Evolutionary conservation across 176 grass and related monocot species (phyloP), one percentile per base, ranked within the genome.

Genomic region (Leersia perrieri): DNA sequence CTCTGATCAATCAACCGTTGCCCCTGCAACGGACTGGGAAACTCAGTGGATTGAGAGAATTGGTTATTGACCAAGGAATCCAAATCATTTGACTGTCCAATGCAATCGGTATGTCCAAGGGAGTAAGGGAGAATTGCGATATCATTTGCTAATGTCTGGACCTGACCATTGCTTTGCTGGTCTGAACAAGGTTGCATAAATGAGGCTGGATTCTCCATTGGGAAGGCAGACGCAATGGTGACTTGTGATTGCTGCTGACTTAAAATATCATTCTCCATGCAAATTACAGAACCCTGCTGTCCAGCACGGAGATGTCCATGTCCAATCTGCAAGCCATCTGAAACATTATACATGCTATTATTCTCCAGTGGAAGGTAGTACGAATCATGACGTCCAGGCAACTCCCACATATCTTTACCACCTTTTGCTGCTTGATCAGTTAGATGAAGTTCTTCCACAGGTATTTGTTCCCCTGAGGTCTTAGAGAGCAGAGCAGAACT

Each of bases 141-240:
- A 51, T 77, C 45, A 36, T 73, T 81, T 28, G 13, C 64, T 80
- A 84, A 22, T 15, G n/a, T 80, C 51, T 79, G 60, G 40, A 81
- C 68, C 29, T 70, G 74, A 58, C 76, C 82, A 83, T 78, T 86
- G 41, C 27, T 70, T 49, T 75, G 47, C 70, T 53, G 72, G 42
- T 78, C 82, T 36, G 85, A 58, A 49, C 60, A 83, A 22, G 86
- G 72, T 18, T 84, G 69, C n/a, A 86, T 75, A n/a, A 83, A 30
- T 63, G 86, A 64, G 39, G 68, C 22, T 47, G 78, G 42, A 47
- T 73, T 79, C 10, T 58, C 63, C 68, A 79, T 14, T 83, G 65
- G 16, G 26, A 92, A 88, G 29, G 74, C 34, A 26, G 78, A 49
- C 5, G 82, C 62, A 69, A 76, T 29, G 41, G 79, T 8, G 28